A percentile compares a stretch with the other conserved stretches of the same genome.
These are phyloP conservation scores for Ustilago tritici DNA, from an alignment of 1,284 basidiomycete genomes.

Conservation along the genomic window DNA sequence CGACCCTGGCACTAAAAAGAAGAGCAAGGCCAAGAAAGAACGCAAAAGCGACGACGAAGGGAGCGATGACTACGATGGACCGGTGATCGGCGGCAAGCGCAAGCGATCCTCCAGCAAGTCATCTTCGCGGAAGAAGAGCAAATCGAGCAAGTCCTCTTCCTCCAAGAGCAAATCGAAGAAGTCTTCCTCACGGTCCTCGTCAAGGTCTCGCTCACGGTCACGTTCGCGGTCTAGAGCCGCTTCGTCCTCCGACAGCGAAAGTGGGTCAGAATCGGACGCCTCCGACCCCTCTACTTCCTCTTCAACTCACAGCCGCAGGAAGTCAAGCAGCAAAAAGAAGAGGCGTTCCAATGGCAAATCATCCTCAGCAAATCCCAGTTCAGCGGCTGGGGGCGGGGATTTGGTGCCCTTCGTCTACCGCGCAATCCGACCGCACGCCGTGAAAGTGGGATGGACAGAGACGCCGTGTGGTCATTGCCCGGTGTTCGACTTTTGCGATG, in stretches of 20 bases:
- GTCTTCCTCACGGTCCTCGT: conserved; percentile 23
- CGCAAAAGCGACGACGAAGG: conserved; percentile 31
- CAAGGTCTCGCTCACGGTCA: conserved; percentile 21
- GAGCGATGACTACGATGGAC: conserved; percentile 14
- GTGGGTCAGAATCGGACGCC: conserved; percentile 31
- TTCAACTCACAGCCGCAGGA: conserved; percentile 25
- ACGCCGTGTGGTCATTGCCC: conserved; percentile 63
- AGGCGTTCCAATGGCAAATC: conserved; percentile 36
- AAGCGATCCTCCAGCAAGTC: conserved; percentile 41
- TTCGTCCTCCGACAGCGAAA: conserved; percentile 27
- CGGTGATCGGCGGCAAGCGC: conserved; percentile 32
- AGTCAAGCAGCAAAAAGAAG: conserved; percentile 30
- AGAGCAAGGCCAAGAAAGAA: conserved; percentile 36
- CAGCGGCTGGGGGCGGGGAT: conserved; percentile 12
- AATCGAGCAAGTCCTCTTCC: conserved; percentile 24
- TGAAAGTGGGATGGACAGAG: conserved; percentile 59
- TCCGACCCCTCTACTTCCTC: conserved; percentile 19
- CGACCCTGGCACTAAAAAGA: conserved; percentile 21
- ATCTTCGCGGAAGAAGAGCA: conserved; percentile 46
- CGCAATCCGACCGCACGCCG: conserved; percentile 46
- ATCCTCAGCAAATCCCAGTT: conserved; percentile 7
- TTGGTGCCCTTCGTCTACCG: conserved; percentile 57
- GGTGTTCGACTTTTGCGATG: conserved; percentile 63
- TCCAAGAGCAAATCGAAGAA: conserved; percentile 22
- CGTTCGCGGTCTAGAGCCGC: conserved; percentile 27